Percentiles rank a stretch among this genome's conserved stretches.
Conservation (phyloP, 2,329 filamentous ascomycete species). For the Talaromyces sp. region DNA sequence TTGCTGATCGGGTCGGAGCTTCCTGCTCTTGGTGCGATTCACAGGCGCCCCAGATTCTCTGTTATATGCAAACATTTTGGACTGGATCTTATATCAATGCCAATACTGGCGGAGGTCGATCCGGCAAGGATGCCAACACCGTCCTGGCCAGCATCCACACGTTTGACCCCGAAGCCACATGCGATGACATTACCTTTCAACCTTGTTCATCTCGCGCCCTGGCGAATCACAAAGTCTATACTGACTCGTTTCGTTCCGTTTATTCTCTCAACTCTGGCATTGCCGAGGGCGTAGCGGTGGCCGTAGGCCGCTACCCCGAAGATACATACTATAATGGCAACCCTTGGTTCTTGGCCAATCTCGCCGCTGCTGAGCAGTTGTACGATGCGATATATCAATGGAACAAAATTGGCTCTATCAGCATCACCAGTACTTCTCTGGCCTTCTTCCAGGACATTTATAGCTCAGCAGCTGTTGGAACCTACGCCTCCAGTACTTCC, state of each 20-base stretch:
- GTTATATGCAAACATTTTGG: conserved; percentile 73
- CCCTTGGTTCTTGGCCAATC: conserved; percentile 67
- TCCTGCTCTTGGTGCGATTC: conserved; percentile 57
- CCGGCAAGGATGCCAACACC: conserved; percentile 67
- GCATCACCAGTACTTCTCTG: conserved; percentile 59
- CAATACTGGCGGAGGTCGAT: conserved; percentile 59
- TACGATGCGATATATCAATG: conserved; percentile 72
- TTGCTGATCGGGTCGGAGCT: conserved; percentile 59
- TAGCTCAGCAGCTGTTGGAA: conserved; percentile 55
- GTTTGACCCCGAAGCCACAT: conserved; percentile 28
- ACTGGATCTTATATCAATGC: conserved; percentile 56
- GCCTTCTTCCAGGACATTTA: conserved; percentile 66
- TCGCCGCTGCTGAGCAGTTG: conserved; percentile 73
- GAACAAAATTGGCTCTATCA: conserved; percentile 58
- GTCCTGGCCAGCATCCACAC: conserved; percentile 48
- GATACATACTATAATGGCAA: conserved; percentile 74
- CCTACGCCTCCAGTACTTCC: conserved; percentile 54
- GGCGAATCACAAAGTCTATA: conserved; percentile 69
- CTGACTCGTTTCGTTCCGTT: conserved; percentile 67
- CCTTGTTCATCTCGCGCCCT: conserved; percentile 65
- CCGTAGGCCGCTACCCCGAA: conserved; percentile 61
- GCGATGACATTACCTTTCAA: conserved; percentile 59
- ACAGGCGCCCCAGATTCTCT: conserved; percentile 65
- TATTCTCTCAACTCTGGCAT: conserved; percentile 52
- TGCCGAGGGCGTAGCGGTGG: conserved; percentile 26